phyloP scores from a whole-genome alignment of 2,329 filamentous ascomycete species.

The Fusarium pseudocircinatum region DNA sequence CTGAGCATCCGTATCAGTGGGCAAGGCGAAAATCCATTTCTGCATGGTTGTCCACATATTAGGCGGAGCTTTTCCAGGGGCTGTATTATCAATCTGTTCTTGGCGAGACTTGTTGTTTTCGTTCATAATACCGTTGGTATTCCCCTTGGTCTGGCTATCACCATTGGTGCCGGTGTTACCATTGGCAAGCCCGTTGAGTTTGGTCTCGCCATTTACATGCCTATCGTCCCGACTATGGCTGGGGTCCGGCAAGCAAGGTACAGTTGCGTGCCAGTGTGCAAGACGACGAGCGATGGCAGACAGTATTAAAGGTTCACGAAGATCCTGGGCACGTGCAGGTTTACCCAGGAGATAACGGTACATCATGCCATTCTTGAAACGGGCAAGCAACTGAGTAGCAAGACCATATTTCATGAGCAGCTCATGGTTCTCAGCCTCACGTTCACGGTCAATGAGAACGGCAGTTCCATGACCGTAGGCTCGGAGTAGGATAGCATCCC shows the following conservation, averaged over 20 bases:
- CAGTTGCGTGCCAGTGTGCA: constrained; percentile 89
- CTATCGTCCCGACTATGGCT: constrained; percentile 29
- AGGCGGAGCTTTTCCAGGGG: constrained; percentile 76
- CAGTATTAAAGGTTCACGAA: constrained; percentile 80
- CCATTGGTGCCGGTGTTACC: constrained; percentile 44
- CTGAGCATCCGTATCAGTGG: constrained; percentile 75
- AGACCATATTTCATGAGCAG: constrained; percentile 84
- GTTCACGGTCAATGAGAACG: constrained; percentile 93
- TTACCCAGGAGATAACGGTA: constrained; percentile 89
- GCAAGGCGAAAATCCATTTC: constrained; percentile 91
- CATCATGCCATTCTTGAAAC: constrained; percentile 95
- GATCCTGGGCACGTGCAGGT: constrained; percentile 81
- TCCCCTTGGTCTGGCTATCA: constrained; percentile 47
- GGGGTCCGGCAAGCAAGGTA: constrained; percentile 63
- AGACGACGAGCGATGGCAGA: constrained; percentile 84
- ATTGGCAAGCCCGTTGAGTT: constrained; percentile 33
- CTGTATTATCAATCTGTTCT: constrained; percentile 59
- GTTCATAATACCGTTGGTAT: constrained; percentile 40
- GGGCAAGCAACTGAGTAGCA: constrained; percentile 86
- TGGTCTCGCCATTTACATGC: constrained; percentile 50
- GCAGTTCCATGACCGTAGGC: constrained; percentile 96
- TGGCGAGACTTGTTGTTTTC: constrained; percentile 46
- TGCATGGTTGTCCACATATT: constrained; percentile 97
- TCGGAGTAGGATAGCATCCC: constrained; percentile 85
- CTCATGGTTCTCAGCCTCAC: constrained; percentile 82